Percentiles rank a stretch among this genome's conserved stretches.
These are phyloP conservation scores for Raffaelea arxii DNA, from an alignment of 2,329 filamentous ascomycete genomes.

Conservation along the genomic window DNA sequence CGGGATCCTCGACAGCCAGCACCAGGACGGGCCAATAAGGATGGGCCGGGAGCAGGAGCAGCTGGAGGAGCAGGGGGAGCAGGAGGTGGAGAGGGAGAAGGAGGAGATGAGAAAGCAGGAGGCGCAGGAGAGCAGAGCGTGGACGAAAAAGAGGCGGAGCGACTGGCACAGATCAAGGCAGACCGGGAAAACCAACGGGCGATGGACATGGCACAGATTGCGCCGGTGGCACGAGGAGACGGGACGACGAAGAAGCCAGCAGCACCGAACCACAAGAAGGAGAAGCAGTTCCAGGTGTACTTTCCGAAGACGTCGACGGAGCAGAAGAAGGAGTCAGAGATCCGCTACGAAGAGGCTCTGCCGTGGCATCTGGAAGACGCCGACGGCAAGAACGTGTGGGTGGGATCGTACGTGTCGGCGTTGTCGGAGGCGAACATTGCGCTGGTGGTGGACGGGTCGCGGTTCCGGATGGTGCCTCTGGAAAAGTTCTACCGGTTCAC, in stretches of 20 bases:
- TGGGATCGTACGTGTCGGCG: slow-evolving; percentile 81
- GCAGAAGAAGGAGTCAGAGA: slow-evolving; percentile 61
- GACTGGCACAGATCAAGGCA: slow-evolving; percentile 59
- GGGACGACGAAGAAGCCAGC: slow-evolving; percentile 29
- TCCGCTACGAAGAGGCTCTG: slow-evolving; percentile 86
- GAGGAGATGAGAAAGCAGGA: too few species aligned
- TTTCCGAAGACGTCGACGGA: slow-evolving; percentile 72
- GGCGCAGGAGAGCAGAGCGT: slow-evolving; percentile 39
- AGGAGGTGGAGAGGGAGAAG: too few species aligned
- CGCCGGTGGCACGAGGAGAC: slow-evolving; percentile 64
- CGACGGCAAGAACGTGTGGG: slow-evolving; percentile 90
- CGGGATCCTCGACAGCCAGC: slow-evolving; percentile 69
- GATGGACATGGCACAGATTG: slow-evolving; percentile 84
- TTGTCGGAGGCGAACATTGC: slow-evolving; percentile 80
- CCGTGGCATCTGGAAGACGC: slow-evolving; percentile 97
- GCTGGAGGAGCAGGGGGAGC: too few species aligned
- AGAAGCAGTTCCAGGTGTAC: slow-evolving; percentile 71
- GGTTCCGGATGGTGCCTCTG: slow-evolving; percentile 78
- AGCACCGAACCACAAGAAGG: slow-evolving; percentile 51
- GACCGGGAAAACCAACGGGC: slow-evolving; percentile 81
- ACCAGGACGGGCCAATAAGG: slow-evolving; percentile 53
- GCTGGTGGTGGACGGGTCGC: slow-evolving; percentile 57
- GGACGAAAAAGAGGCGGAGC: slow-evolving; percentile 51
- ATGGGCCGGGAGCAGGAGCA: too few species aligned
- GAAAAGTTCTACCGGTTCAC: slow-evolving; percentile 94